These are phyloP conservation scores for Ophioceras dolichostomum DNA, from an alignment of 2,329 filamentous ascomycete species.

Conservation along the genomic window DNA sequence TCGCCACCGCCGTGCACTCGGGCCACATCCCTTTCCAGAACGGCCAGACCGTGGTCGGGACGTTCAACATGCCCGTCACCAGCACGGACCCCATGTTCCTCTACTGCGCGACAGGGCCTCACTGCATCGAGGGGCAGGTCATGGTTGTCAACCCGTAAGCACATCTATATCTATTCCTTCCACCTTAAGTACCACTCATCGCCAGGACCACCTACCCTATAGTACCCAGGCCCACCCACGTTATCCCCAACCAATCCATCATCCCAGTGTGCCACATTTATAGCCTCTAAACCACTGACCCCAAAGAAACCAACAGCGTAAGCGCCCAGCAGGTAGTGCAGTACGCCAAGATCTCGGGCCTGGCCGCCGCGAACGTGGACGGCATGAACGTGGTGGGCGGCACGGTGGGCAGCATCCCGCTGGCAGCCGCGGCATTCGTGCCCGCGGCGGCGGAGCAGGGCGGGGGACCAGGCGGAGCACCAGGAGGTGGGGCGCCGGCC, in stretches of 20 bases:
- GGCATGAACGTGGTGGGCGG: not conserved
- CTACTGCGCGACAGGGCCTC: slow-evolving; percentile 5
- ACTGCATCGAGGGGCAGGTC: slow-evolving; percentile 3
- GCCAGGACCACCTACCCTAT: too few species aligned
- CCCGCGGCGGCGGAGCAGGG: not conserved
- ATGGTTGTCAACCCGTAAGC: slow-evolving; percentile 5
- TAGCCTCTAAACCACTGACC: too few species aligned
- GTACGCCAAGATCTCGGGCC: not conserved
- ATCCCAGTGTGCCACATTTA: too few species aligned
- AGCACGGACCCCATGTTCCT: slow-evolving; percentile 30
- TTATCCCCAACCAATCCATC: too few species aligned
- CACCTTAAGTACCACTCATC: not conserved
- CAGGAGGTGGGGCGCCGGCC: too few species aligned
- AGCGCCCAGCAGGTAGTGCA: not conserved
- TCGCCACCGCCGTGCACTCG: slow-evolving; percentile 21
- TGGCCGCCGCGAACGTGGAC: not conserved
- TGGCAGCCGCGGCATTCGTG: not conserved
- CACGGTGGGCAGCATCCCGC: not conserved
- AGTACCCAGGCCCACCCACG: too few species aligned
- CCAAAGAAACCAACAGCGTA: not conserved
- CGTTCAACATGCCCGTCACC: slow-evolving; percentile 33
- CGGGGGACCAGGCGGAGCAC: too few species aligned
- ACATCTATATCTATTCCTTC: too few species aligned
- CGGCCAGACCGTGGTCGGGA: slow-evolving; percentile 24
- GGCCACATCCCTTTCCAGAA: slow-evolving; percentile 25